These are phyloP conservation scores for Amyloporia xantha DNA, from an alignment of 768 basidiomycete genomes.

Conservation along the genomic window DNA sequence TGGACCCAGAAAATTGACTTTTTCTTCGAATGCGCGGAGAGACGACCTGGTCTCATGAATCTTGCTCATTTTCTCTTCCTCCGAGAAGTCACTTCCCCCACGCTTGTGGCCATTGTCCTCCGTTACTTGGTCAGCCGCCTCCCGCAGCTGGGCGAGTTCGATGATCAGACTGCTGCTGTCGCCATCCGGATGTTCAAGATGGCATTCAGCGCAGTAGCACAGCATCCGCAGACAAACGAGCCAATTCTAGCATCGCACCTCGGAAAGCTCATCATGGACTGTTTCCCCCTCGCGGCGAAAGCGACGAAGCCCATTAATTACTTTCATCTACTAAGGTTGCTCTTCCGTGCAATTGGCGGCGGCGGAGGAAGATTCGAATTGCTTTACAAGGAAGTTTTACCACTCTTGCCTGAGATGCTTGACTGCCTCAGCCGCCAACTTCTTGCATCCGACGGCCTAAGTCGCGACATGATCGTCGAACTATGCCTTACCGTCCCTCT, in stretches of 20 bases:
- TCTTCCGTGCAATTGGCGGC: conserved; percentile 91
- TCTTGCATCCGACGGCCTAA: conserved; percentile 71
- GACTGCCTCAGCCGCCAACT: conserved; percentile 91
- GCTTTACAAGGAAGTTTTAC: conserved; percentile 92
- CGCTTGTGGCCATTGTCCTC: conserved; percentile 84
- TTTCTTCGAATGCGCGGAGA: conserved; percentile 76
- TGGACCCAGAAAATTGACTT: conserved; percentile 92
- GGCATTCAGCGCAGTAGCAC: conserved; percentile 82
- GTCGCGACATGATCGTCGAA: conserved; percentile 91
- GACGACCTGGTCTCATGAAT: conserved; percentile 72
- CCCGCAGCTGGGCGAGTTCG: conserved; percentile 76
- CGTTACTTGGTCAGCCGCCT: conserved; percentile 80
- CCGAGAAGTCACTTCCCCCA: conserved; percentile 70
- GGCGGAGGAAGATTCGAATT: conserved; percentile 90
- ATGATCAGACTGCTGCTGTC: conserved; percentile 73
- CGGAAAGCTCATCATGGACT: conserved; percentile 90
- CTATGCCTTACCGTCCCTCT: conserved; percentile 95
- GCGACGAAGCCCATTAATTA: conserved; percentile 88
- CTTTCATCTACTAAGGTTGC: conserved; percentile 82
- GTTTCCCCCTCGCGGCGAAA: conserved; percentile 89
- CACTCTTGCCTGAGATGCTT: conserved; percentile 94
- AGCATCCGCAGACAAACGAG: conserved; percentile 73
- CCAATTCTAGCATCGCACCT: conserved; percentile 90
- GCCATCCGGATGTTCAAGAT: conserved; percentile 93
- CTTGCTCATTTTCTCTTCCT: conserved; percentile 80